Conservation (phyloP, 2,329 filamentous ascomycete species). For the Fusarium pininemorale region DNA sequence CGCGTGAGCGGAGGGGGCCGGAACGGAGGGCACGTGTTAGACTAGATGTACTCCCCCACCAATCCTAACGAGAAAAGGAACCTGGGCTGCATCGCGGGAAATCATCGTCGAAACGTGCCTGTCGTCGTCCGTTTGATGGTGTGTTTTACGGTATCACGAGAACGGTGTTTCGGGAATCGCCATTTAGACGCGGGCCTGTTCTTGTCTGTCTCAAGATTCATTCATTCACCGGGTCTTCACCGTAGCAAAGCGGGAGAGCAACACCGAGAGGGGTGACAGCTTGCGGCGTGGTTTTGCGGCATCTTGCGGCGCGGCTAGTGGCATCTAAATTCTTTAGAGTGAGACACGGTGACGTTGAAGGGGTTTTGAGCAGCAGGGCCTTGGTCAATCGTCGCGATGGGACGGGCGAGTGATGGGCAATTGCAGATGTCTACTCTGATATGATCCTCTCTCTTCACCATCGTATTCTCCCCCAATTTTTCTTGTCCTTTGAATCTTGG, state of each 20-base stretch:
- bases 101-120: slow-evolving; percentile 36
- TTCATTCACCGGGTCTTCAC: not conserved
- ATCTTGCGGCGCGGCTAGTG: not conserved
- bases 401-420: not conserved
- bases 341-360: not conserved
- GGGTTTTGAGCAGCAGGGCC: not conserved
- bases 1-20: slow-evolving; percentile 43
- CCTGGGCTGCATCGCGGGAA: slow-evolving; percentile 33
- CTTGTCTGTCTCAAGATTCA: not conserved
- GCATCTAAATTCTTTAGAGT: not conserved
- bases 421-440: not conserved
- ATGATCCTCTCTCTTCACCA: not conserved
- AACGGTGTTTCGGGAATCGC: slow-evolving; percentile 17
- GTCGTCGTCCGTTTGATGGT: slow-evolving; percentile 31
- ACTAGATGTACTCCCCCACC: not conserved
- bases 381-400: not conserved
- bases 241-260: not conserved
- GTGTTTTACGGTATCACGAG: slow-evolving; percentile 23
- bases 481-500: not conserved
- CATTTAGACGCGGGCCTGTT: slow-evolving; percentile 10
- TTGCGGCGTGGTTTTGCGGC: slow-evolving; percentile 4
- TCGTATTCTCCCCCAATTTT: not conserved
- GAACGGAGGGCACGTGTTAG: slow-evolving; percentile 35
- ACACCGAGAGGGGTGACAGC: not conserved
- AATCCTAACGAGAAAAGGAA: not conserved